Evolutionary conservation across 2,329 filamentous ascomycete genomes (phyloP), one percentile per base, ranked within the genome.

Genomic region (Venturia pyrina): DNA sequence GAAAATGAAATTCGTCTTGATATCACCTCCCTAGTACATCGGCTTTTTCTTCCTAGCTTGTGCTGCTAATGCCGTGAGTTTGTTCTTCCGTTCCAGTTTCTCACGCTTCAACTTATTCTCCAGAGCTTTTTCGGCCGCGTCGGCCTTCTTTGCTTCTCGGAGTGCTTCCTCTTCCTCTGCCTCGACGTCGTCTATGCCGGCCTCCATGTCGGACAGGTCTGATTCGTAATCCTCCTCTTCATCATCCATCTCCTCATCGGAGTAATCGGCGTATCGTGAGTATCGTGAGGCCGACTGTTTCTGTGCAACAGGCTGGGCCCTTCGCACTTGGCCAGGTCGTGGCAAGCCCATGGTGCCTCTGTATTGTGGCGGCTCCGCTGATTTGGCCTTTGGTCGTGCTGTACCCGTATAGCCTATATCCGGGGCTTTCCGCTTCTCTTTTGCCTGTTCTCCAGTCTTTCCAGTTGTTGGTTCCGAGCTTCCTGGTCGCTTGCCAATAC

Each of bases 121-220:
- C 53, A 89, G 81, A 2, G 80, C 81, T 70, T 89, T 78, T 67
- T 89, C 86, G 69, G 85, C 79, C 21, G 83, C 79, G 70, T 93
- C 90, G 73, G 93, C 90, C 60, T 82, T 81, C 57, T 83, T 84
- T 32, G 89, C 90, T 65, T 82, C 80, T 40, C 78, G 76, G 67
- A 87, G 83, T 1, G 89, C 88, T 62, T 78, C 73, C 60, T 80
- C 78, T 73, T 93, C 90, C 74, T 93, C 90, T 44, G 82, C 78
- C 68, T 91, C 88, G 64, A 93, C 84, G 70, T 92, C 89, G 67
- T 87, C 87, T 46, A 88, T 74, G 43, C 88, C 89, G 1, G 88
- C 90, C 74, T 92, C 89, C 88, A 92, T 92, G 70, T 91, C 89
- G 6, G 88, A 90, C 5, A 87, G 89, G 46, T 57, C 65, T n/a